A percentile compares a stretch with the other conserved stretches of the same genome.
Evolutionary conservation across 2,329 filamentous ascomycete species (phyloP).

Genomic region (Ramularia endophylla): DNA sequence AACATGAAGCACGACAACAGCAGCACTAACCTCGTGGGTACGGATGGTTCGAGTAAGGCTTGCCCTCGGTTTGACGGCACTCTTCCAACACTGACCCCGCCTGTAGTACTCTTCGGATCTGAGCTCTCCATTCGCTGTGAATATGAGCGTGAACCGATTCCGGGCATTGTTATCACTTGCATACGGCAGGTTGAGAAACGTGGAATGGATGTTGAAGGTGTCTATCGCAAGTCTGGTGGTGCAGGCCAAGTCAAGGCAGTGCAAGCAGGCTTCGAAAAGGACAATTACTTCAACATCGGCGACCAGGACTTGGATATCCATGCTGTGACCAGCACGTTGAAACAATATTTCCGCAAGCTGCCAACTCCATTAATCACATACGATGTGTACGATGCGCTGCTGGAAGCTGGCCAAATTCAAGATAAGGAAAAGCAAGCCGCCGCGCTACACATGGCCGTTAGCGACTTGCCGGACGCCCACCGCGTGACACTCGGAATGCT

Average conservation of each 20-base stretch:
- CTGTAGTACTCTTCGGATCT: constrained; percentile 69
- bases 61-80: not conserved
- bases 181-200: constrained; percentile 94
- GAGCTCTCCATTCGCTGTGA: constrained; percentile 82
- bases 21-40: constrained; percentile 36
- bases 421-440: constrained; percentile 62
- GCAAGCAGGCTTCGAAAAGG: constrained; percentile 84
- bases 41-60: constrained; percentile 29
- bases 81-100: constrained; percentile 16
- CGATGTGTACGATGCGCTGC: constrained; percentile 81
- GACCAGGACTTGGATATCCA: constrained; percentile 93
- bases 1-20: constrained; percentile 38
- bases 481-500: constrained; percentile 88
- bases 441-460: constrained; percentile 67
- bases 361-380: constrained; percentile 86
- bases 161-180: constrained; percentile 83
- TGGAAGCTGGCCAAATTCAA: constrained; percentile 62
- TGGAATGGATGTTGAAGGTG: constrained; percentile 95
- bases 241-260: constrained; percentile 85
- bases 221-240: constrained; percentile 95
- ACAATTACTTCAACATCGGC: constrained; percentile 74
- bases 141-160: constrained; percentile 82
- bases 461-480: constrained; percentile 74
- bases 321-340: constrained; percentile 88
- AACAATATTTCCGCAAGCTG: constrained; percentile 95